Percentiles rank a stretch among this genome's conserved stretches.
These are phyloP conservation scores for Sclerotinia minor DNA, from an alignment of 2,329 filamentous ascomycete species.

Conservation along the genomic window DNA sequence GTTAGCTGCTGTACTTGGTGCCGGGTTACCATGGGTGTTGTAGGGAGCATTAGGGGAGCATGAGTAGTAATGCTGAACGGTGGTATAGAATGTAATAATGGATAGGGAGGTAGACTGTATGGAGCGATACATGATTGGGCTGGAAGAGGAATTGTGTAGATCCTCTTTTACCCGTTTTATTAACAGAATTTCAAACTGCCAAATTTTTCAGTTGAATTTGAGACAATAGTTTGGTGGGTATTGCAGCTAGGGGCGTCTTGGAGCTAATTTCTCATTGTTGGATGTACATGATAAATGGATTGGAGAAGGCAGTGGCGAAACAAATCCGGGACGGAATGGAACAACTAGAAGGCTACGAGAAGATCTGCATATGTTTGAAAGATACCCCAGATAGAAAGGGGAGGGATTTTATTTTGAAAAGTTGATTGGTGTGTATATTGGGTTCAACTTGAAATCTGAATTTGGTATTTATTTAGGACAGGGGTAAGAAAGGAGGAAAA, in stretches of 20 bases:
- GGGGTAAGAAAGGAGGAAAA: too few species aligned
- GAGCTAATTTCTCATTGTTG: background rate
- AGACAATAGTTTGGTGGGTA: background rate
- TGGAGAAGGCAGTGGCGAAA: background rate
- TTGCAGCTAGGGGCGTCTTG: background rate
- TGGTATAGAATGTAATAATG: background rate
- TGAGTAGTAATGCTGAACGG: background rate
- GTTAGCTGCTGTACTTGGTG: background rate
- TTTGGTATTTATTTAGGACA: too few species aligned
- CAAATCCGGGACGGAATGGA: background rate
- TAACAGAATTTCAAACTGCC: background rate
- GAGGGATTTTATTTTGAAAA: background rate
- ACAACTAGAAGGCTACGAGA: background rate
- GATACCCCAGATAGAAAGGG: constrained; percentile 4
- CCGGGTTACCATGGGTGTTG: background rate
- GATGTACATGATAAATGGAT: background rate
- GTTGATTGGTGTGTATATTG: background rate
- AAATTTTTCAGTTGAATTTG: background rate
- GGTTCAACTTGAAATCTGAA: background rate
- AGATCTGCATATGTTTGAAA: background rate
- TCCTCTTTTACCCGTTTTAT: background rate
- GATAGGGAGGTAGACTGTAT: background rate
- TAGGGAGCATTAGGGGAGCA: background rate
- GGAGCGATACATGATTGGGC: background rate
- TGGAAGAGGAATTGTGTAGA: background rate